phyloP scores from a whole-genome alignment of 2,329 filamentous ascomycete genomes.

The Pezicula neosporulosa region DNA sequence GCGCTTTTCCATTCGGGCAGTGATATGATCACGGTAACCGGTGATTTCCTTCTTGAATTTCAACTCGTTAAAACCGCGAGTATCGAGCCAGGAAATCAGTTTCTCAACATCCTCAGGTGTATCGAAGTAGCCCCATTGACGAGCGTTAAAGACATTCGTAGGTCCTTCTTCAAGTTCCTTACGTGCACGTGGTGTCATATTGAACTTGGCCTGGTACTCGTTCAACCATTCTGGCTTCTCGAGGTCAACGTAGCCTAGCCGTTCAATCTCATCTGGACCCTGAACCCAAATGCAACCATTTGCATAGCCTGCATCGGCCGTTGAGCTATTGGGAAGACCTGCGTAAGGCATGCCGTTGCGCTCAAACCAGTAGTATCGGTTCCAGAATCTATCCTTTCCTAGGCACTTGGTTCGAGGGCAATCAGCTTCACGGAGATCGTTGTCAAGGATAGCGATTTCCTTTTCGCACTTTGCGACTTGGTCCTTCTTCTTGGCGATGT shows the following conservation, averaged over 20 bases:
- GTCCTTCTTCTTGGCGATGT: slow-evolving; percentile 84
- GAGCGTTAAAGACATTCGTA: slow-evolving; percentile 72
- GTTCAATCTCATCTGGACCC: slow-evolving; percentile 85
- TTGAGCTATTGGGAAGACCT: slow-evolving; percentile 84
- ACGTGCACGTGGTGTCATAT: slow-evolving; percentile 80
- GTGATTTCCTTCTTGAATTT: slow-evolving; percentile 85
- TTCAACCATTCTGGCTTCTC: slow-evolving; percentile 60
- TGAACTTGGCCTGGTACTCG: slow-evolving; percentile 73
- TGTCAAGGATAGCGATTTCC: slow-evolving; percentile 80
- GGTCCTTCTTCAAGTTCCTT: slow-evolving; percentile 82
- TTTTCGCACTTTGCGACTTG: slow-evolving; percentile 78
- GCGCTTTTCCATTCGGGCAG: slow-evolving; percentile 76
- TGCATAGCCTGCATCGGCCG: slow-evolving; percentile 80
- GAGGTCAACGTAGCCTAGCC: slow-evolving; percentile 81
- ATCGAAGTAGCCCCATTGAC: slow-evolving; percentile 89
- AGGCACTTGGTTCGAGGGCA: slow-evolving; percentile 86
- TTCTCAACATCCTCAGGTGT: slow-evolving; percentile 74
- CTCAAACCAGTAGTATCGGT: slow-evolving; percentile 99
- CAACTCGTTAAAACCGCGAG: slow-evolving; percentile 79
- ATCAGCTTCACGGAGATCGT: slow-evolving; percentile 89
- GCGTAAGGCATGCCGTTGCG: slow-evolving; percentile 96
- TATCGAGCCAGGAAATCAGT: slow-evolving; percentile 85
- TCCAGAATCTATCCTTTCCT: slow-evolving; percentile 95
- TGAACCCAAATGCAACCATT: slow-evolving; percentile 97
- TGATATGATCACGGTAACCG: slow-evolving; percentile 71